Base-by-base conservation (phyloP, 371 early-diverging fungal species). In the Zychaea mexicana region DNA sequence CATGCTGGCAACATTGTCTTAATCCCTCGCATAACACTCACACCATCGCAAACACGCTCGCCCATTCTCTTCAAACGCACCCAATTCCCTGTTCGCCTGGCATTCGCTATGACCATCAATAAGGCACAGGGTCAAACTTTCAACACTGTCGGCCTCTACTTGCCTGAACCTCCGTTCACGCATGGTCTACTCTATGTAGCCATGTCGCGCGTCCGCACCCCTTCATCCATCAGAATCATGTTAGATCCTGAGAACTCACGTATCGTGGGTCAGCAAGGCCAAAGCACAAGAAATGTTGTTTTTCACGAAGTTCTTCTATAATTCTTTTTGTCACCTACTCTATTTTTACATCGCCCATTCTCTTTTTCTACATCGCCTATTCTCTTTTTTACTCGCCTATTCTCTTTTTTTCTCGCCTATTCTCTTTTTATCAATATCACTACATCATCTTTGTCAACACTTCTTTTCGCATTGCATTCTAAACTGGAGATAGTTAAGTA, bases 141-240 rank as follows among this genome's bases (percentile, higher is more conserved):
- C 19, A 19, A 57, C 0, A 54, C 9, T 3, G 26, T 54, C 6
- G 54, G 54, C 0, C 19, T 66, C 7, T 66, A 66, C 24, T 30
- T 61, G 12, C 60, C 56, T 0, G 17, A 27, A 1, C 56, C 56
- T 6, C 53, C 61, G 33, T 53, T 69, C n/a, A 24, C 47, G 0
- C 69, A 69, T 36, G 65, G 65, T 0, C 61, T 52, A 3, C 38
- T 62, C 2, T 67, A 67, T 31, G 60, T 67, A 1, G 68, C 61
- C 3, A 60, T 63, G 60, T 60, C 61, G 15, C 47, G 49, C 17
- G 24, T 59, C 15, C 24, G 61, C 17, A 66, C 46, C 15, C 32
- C 39, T 13, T 7, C 5, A 2, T 45, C 52, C 12, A 57, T 58
- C 31, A 32, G 10, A 2, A 39, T 36, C 27, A 53, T 28, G 22